Base-by-base conservation (phyloP, 1,284 basidiomycete species). In the Anthracocystis panici-leucophaei region DNA sequence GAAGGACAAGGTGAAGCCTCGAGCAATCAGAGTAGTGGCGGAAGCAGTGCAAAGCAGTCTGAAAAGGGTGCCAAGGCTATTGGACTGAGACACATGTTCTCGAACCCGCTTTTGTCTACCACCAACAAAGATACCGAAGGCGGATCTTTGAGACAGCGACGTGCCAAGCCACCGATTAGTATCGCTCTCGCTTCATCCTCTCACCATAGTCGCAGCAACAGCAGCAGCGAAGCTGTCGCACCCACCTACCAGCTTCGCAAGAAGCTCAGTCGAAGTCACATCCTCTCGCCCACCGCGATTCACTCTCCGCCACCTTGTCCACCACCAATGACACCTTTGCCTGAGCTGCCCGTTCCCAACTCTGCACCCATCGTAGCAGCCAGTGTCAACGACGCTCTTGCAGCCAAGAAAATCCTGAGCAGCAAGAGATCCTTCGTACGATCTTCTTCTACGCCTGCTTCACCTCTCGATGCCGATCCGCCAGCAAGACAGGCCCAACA, bases 301-400 rank as follows among this genome's bases (percentile, higher is more conserved):
- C 53, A 57, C 20, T 70, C 67, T 4, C 64, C 70, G 11, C 70
- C 70, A 16, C 64, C 64, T 0, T 67, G 57, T 42, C 64, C 70
- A 12, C 70, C 70, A 3, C 64, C 70, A 2, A 29, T 49, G 4
- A 57, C 50, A 5, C 70, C 70, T 4, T 31, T 73, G 4, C 70
- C 70, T 0, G 42, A 67, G 3, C 46, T 72, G 7, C 69, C 69
- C 0, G 31, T 50, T 7, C 63, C 64, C 2, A 40, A 27, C 9
- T 62, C 54, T 3, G 57, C 60, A 18, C 56, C 52, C 2, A 45
- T 45, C 42, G 27, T 31, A n/a, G 52, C n/a, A 7, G 9, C 48
- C 48, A 11, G 41, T 11, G 10, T 42, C 41, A 42, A 27, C 48
- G 5, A 29, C 29, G 49, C 20, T 38, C 10, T 20, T 12, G 33